Percentiles rank a stretch among this genome's conserved stretches.
These are phyloP conservation scores for Pichia sp. DNA, from an alignment of 1,139 yeast species.

Conservation along the genomic window DNA sequence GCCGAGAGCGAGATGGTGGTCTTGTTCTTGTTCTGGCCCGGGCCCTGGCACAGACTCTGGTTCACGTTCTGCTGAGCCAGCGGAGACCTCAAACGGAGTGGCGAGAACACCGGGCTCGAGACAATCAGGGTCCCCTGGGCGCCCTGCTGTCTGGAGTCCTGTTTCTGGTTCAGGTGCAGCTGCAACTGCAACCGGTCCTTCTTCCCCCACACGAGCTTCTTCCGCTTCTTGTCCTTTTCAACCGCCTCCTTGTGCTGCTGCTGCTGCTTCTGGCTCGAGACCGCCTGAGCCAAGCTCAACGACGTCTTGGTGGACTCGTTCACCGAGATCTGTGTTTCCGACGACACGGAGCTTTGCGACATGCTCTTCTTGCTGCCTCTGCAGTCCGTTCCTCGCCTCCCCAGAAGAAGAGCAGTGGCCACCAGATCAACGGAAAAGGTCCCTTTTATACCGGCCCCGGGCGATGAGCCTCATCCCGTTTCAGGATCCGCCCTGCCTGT, in stretches of 20 bases:
- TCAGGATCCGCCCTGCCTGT: neutral
- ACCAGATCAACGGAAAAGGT: neutral
- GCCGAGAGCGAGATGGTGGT: slow-evolving; percentile 3
- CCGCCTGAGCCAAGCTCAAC: neutral
- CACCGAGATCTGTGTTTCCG: neutral
- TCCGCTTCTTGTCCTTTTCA: slow-evolving; percentile 1
- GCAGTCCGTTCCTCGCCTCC: neutral
- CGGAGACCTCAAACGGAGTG: slow-evolving; percentile 8
- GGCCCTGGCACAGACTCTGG: neutral
- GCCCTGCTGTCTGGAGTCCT: neutral
- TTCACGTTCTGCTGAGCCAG: neutral
- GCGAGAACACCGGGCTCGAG: slow-evolving; percentile 8
- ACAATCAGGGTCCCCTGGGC: neutral
- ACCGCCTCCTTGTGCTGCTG: neutral
- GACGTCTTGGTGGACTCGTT: neutral
- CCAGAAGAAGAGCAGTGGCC: neutral
- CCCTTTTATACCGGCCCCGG: neutral
- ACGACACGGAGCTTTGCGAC: slow-evolving; percentile 1
- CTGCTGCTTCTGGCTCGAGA: neutral
- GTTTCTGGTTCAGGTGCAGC: slow-evolving; percentile 2
- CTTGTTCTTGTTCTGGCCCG: neutral
- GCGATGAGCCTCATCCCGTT: neutral
- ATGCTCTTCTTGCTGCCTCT: neutral
- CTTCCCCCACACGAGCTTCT: slow-evolving; percentile 11
- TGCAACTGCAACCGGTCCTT: slow-evolving; percentile 9